These are phyloP conservation scores for Geoglossum cookeanum DNA, from an alignment of 2,329 filamentous ascomycete species.

Conservation along the genomic window DNA sequence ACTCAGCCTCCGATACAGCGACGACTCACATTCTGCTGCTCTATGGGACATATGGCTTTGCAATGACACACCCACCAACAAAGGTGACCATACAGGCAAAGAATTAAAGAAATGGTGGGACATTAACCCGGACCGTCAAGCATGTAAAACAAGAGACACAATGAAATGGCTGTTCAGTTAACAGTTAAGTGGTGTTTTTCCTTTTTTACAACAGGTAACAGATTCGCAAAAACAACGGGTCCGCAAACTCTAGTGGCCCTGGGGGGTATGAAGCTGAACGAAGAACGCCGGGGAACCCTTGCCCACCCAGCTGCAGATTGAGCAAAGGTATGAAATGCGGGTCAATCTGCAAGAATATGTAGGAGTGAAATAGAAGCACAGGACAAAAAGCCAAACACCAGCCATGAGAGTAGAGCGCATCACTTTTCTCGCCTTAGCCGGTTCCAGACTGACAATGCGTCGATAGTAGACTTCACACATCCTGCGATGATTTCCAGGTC, in stretches of 20 bases:
- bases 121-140: neutral
- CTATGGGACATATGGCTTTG: neutral
- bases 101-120: neutral
- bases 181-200: neutral
- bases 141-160: neutral
- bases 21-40: neutral
- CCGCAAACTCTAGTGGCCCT: neutral
- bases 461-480: neutral
- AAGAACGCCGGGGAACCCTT: slow-evolving; percentile 4
- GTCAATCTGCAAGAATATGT: neutral
- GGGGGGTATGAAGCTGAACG: slow-evolving; percentile 4
- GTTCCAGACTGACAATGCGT: slow-evolving; percentile 2
- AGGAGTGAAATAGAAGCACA: neutral
- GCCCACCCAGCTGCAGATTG: slow-evolving; percentile 3
- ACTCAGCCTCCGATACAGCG: neutral
- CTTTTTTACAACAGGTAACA: neutral
- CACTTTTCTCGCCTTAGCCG: neutral
- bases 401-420: neutral
- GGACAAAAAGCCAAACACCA: slow-evolving; percentile 2
- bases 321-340: neutral
- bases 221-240: neutral
- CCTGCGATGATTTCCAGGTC: neutral
- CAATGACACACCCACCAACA: neutral
- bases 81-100: neutral
- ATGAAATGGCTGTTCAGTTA: neutral